Evolutionary conservation across 31 red algal genomes (phyloP).

Genomic region (Asparagopsis taxiformis): DNA sequence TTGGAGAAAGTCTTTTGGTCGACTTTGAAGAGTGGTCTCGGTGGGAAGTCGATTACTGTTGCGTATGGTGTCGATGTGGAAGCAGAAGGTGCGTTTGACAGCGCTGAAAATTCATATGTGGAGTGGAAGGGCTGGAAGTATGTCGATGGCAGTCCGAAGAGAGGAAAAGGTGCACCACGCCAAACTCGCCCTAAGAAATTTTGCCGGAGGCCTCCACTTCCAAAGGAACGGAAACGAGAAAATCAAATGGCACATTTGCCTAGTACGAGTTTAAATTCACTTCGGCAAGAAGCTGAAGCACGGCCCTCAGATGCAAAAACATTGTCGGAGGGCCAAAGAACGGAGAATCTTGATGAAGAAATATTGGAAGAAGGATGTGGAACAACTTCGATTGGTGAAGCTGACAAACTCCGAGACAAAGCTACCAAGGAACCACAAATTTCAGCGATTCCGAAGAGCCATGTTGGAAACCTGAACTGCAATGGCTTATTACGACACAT

Average conservation of each 20-base stretch:
- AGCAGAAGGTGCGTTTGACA: constrained; percentile 58
- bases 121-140: constrained; percentile 22
- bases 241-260: too few species aligned
- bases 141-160: not conserved
- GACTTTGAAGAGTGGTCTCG: constrained; percentile 16
- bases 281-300: too few species aligned
- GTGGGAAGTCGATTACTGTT: constrained; percentile 22
- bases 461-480: constrained; percentile 54
- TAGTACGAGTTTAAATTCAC: too few species aligned
- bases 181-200: not conserved
- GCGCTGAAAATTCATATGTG: constrained; percentile 23
- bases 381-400: not conserved
- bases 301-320: too few species aligned
- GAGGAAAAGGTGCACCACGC: not conserved
- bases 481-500: constrained; percentile 45
- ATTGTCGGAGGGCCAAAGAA: not conserved
- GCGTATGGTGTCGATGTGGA: constrained; percentile 64
- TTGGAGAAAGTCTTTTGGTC: constrained; percentile 34
- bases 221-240: too few species aligned
- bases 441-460: constrained; percentile 4
- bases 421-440: not conserved
- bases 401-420: not conserved
- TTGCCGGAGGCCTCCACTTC: too few species aligned
- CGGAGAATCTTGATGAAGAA: not conserved
- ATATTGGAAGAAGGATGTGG: constrained; percentile 2